Base-by-base conservation (phyloP, 129 eudicot species). In the Heracleum sosnowskyi region DNA sequence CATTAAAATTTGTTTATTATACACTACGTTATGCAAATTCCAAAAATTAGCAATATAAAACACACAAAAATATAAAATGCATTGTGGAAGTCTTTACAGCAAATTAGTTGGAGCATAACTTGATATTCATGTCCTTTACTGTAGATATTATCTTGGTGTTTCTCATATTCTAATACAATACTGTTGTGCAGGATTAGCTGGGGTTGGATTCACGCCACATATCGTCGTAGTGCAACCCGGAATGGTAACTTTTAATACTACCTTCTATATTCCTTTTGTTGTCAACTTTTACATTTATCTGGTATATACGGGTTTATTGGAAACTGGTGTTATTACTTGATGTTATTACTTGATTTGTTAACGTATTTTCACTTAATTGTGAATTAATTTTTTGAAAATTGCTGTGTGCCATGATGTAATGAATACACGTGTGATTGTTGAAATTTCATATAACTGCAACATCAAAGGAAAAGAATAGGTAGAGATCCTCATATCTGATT, bases 181-280 rank as follows among this genome's bases (percentile, higher is more conserved):
- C 60, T 66, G 20, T 26, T 78, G 78, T 83, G 78, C 93, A 87
- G 91, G 91, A 35, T 71, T 83, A 74, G 79, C 88, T 34, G 89
- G 93, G 33, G 85, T 76, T 28, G 91, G 88, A 69, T 89, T 87
- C 81, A 87, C 85, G 71, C 88, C 91, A 10, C 86, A 89, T 83
- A 71, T 85, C 39, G 82, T 89, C 31, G 73, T 74, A 29, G 89
- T 89, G 78, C 82, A 87, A 76, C 78, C 89, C 78, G 89, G 93
- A 76, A 89, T 87, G 91, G 93, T 87, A 77, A 64, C 26, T 34
- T 60, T 24, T 57, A 8, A 57, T 57, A 24, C 64, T 22, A 82
- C 64, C 24, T 60, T 44, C 70, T 71, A 74, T 78, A 12, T 73
- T 26, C 28, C 69, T n/a, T 79, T 36, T 76, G 76, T 40, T 79